phyloP scores from a whole-genome alignment of 306 rosid species.

The Calophaca sinica region DNA sequence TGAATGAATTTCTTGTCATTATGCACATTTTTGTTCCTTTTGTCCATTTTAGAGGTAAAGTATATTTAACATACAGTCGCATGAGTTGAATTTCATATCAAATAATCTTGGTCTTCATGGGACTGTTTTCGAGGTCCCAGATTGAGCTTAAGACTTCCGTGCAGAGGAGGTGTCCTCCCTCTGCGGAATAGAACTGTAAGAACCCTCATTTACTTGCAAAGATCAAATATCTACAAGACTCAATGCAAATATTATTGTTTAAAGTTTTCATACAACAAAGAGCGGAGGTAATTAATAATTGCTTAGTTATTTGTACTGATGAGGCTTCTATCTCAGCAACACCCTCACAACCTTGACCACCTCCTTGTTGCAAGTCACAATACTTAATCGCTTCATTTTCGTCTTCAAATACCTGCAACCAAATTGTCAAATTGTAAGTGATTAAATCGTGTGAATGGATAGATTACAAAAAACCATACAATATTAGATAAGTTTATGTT shows the following conservation, averaged over 20 bases:
- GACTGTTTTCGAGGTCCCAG: slow-evolving; percentile 83
- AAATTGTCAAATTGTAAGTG: slow-evolving; percentile 18
- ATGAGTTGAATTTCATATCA: slow-evolving; percentile 49
- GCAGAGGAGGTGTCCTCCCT: slow-evolving; percentile 92
- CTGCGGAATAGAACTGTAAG: slow-evolving; percentile 94
- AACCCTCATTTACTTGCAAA: slow-evolving; percentile 87
- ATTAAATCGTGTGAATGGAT: slow-evolving; percentile 9
- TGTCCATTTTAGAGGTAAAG: too few relatives aligned
- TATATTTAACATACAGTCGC: too few relatives aligned
- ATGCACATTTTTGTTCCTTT: slow-evolving; percentile 26
- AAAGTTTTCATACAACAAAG: slow-evolving; percentile 14
- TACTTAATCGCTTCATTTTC: slow-evolving; percentile 87
- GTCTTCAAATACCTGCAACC: slow-evolving; percentile 87
- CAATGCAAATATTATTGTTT: slow-evolving; percentile 15
- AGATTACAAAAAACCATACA: slow-evolving; percentile 13
- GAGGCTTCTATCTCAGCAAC: slow-evolving; percentile 98
- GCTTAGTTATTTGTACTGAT: slow-evolving; percentile 61
- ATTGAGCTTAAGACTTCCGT: slow-evolving; percentile 85
- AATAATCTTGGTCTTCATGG: slow-evolving; percentile 86
- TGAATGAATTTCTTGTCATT: slow-evolving; percentile 45
- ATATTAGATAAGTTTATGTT: slow-evolving; percentile 8
- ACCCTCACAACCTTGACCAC: slow-evolving; percentile 94
- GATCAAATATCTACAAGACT: slow-evolving; percentile 76
- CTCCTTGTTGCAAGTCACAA: slow-evolving; percentile 92
- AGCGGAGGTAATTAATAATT: slow-evolving; percentile 13